These are phyloP conservation scores for Ambrosiella beaveri DNA, from an alignment of 2,329 filamentous ascomycete genomes.

Conservation along the genomic window DNA sequence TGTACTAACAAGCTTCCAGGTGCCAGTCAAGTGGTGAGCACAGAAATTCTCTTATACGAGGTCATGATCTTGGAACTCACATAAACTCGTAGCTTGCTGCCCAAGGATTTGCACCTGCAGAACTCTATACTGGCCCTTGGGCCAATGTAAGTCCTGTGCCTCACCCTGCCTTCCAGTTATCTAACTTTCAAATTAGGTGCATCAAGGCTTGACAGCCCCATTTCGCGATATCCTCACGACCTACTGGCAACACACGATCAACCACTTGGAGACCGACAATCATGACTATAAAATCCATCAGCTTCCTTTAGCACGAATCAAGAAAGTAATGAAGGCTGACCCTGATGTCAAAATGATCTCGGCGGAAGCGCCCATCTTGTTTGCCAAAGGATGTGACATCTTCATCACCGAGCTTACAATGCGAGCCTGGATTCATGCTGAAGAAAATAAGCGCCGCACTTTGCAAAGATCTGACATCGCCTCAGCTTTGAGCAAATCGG, in stretches of 20 bases:
- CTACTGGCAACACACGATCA: conserved; percentile 98
- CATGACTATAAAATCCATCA: conserved; percentile 99
- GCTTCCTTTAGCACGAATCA: conserved; percentile 90
- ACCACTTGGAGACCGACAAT: conserved; percentile 79
- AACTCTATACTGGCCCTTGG: conserved; percentile 88
- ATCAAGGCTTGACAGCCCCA: conserved; percentile 79
- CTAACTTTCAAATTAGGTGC: conserved; percentile 42
- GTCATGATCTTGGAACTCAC: conserved; percentile 5
- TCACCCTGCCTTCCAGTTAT: not conserved
- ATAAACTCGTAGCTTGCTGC: conserved; percentile 48
- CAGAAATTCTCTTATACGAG: not conserved
- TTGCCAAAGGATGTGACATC: conserved; percentile 96
- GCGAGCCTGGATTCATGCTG: conserved; percentile 98
- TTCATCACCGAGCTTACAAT: conserved; percentile 98
- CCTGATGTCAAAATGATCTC: conserved; percentile 99
- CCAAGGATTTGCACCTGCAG: conserved; percentile 76
- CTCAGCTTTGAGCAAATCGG: conserved; percentile 84
- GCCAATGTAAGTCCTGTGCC: conserved; percentile 52
- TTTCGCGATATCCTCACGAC: conserved; percentile 97
- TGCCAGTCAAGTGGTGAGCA: conserved; percentile 28
- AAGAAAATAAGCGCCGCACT: conserved; percentile 95
- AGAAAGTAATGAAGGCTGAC: conserved; percentile 99
- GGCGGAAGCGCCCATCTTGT: conserved; percentile 90
- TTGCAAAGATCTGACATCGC: conserved; percentile 93
- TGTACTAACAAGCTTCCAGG: conserved; percentile 20